Conservation (phyloP, 108 stramenopile species). For the Pseudonitzschia pungens region DNA sequence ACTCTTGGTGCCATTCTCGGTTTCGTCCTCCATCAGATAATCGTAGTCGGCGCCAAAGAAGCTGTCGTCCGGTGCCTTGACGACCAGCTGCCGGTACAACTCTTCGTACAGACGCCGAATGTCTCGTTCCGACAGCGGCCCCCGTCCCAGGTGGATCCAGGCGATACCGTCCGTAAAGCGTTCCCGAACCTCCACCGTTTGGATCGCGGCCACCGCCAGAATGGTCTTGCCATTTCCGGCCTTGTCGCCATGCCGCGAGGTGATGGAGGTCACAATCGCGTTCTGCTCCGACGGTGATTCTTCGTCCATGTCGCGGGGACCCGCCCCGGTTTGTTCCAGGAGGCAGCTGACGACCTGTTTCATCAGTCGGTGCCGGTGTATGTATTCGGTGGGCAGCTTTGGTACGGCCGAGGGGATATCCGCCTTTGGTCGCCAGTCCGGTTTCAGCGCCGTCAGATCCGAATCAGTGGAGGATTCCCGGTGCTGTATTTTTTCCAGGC, state of each 20-base stretch:
- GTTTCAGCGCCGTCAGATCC: conserved; percentile 64
- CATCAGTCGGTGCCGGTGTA: conserved; percentile 86
- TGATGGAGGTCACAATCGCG: conserved; percentile 77
- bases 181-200: conserved; percentile 84
- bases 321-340: conserved; percentile 54
- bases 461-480: conserved; percentile 49
- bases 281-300: conserved; percentile 39
- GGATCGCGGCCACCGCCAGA: conserved; percentile 84
- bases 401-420: conserved; percentile 84
- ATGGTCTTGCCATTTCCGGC: conserved; percentile 89
- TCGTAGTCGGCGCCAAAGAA: conserved; percentile 31
- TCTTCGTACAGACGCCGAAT: conserved; percentile 84
- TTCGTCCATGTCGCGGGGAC: conserved; percentile 64
- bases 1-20: conserved; percentile 37
- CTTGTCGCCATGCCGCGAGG: conserved; percentile 85
- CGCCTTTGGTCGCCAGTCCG: conserved; percentile 81
- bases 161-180: conserved; percentile 89
- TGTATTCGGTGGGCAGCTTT: conserved; percentile 82
- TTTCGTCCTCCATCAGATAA: conserved; percentile 30
- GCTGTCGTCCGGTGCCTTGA: conserved; percentile 40
- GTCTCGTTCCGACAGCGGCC: conserved; percentile 72
- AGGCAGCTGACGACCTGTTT: conserved; percentile 87
- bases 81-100: conserved; percentile 71
- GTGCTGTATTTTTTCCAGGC: conserved; percentile 72
- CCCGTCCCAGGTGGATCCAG: conserved; percentile 80